Conservation (phyloP, 2,329 filamentous ascomycete genomes). For the Fusarium sp. region DNA sequence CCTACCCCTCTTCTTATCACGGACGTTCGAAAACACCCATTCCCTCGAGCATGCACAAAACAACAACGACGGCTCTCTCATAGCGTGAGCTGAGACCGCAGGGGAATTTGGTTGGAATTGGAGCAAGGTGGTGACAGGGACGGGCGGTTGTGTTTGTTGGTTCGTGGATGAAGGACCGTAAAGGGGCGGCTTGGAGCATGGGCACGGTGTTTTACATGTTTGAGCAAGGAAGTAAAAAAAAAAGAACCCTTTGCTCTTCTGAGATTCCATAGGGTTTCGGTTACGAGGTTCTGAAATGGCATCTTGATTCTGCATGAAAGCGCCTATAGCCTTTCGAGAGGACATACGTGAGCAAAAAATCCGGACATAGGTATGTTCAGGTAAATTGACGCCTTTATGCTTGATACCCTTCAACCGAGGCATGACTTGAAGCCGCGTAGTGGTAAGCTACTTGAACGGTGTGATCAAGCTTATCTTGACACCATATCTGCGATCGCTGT, state of each 20-base stretch:
- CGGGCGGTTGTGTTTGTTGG: slow-evolving; percentile 35
- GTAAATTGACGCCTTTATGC: slow-evolving; percentile 11
- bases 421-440: background rate
- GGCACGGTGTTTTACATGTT: slow-evolving; percentile 52
- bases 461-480: background rate
- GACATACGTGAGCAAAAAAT: background rate
- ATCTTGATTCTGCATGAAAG: slow-evolving; percentile 50
- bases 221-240: slow-evolving; percentile 47
- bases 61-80: slow-evolving; percentile 20
- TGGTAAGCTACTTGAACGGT: background rate
- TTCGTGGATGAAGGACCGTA: slow-evolving; percentile 36
- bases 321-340: slow-evolving; percentile 8
- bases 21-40: slow-evolving; percentile 18
- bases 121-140: slow-evolving; percentile 31
- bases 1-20: slow-evolving; percentile 22
- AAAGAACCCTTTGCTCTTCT: slow-evolving; percentile 45
- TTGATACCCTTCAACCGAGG: background rate
- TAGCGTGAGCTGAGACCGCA: slow-evolving; percentile 26
- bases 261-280: slow-evolving; percentile 50
- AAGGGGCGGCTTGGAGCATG: slow-evolving; percentile 49
- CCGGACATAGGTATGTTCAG: background rate
- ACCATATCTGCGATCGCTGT: background rate
- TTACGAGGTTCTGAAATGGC: slow-evolving; percentile 51
- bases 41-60: slow-evolving; percentile 19
- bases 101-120: slow-evolving; percentile 22